These are phyloP conservation scores for Cardiospermum halicacabum DNA, from an alignment of 345 rosid species.

Conservation along the genomic window DNA sequence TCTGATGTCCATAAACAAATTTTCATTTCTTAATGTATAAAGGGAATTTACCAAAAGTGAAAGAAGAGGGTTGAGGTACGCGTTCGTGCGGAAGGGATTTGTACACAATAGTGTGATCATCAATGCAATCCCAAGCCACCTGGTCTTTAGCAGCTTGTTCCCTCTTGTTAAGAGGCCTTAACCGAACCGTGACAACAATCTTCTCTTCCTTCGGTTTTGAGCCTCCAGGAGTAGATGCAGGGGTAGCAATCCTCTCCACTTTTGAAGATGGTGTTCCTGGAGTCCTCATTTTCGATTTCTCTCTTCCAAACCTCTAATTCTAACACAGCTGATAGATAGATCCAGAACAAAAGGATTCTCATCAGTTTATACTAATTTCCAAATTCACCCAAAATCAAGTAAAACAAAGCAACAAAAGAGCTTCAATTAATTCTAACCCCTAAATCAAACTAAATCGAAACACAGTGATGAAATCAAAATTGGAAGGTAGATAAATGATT, in stretches of 20 bases:
- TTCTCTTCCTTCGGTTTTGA: conserved; percentile 84
- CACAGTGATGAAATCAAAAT: neutral
- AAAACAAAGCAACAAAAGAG: neutral
- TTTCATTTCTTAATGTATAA: neutral
- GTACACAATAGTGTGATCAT: conserved; percentile 71
- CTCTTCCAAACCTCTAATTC: neutral
- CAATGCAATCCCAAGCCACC: conserved; percentile 91
- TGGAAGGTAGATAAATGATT: conserved; percentile 5
- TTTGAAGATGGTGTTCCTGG: conserved; percentile 86
- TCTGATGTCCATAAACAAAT: too few species aligned
- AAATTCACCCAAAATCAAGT: neutral
- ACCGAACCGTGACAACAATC: conserved; percentile 89
- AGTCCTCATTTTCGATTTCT: conserved; percentile 46
- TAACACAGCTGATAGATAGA: conserved; percentile 1
- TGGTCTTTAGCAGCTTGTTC: conserved; percentile 84
- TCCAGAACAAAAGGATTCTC: neutral
- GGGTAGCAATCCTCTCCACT: conserved; percentile 48
- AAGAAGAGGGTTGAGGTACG: conserved; percentile 60
- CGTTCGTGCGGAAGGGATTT: conserved; percentile 83
- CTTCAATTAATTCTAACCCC: neutral
- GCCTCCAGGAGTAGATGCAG: conserved; percentile 72
- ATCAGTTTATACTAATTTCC: neutral
- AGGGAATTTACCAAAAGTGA: conserved; percentile 75
- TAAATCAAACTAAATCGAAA: neutral
- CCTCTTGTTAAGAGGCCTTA: conserved; percentile 87